Evolutionary conservation across 2,329 filamentous ascomycete genomes (phyloP).

Genomic region (Colletotrichum neosansevieriae): DNA sequence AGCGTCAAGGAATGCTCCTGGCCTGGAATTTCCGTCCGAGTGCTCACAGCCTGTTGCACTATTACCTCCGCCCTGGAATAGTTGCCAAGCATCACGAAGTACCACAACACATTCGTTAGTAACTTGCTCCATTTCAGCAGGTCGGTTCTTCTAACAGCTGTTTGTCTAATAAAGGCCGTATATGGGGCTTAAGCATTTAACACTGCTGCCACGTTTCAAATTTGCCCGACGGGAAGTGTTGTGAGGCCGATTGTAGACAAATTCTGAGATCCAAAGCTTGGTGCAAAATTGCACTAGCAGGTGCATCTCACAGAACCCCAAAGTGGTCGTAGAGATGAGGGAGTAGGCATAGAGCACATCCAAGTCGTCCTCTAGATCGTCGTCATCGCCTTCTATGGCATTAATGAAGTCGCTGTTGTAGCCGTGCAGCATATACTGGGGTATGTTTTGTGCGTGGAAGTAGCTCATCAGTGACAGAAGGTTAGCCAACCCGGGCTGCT

Average conservation of each 20-base stretch:
- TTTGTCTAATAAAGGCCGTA: conserved; percentile 8
- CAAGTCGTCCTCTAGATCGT: conserved; percentile 44
- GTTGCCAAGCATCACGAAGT: conserved; percentile 9
- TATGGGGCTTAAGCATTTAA: conserved; percentile 6
- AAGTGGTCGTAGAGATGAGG: conserved; percentile 46
- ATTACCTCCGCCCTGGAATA: not conserved
- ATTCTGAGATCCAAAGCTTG: conserved; percentile 40
- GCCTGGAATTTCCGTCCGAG: not conserved
- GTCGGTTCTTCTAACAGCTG: not conserved
- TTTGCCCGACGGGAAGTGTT: conserved; percentile 5
- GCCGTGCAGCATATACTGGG: conserved; percentile 6
- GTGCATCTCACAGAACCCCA: conserved; percentile 55
- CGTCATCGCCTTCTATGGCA: not conserved
- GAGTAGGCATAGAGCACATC: conserved; percentile 51
- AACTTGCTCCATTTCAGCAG: conserved; percentile 6
- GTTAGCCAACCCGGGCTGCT: conserved; percentile 51
- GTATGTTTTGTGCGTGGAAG: conserved; percentile 57
- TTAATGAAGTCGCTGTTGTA: not conserved
- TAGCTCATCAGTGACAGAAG: conserved; percentile 61
- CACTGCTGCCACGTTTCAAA: conserved; percentile 21
- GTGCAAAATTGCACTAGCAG: conserved; percentile 50
- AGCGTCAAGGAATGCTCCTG: not conserved
- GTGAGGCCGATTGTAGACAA: conserved; percentile 21
- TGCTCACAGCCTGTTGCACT: not conserved
- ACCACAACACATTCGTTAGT: conserved; percentile 28